Base-by-base conservation (phyloP, 2,329 filamentous ascomycete species). In the Pseudocercospora eumusae region DNA sequence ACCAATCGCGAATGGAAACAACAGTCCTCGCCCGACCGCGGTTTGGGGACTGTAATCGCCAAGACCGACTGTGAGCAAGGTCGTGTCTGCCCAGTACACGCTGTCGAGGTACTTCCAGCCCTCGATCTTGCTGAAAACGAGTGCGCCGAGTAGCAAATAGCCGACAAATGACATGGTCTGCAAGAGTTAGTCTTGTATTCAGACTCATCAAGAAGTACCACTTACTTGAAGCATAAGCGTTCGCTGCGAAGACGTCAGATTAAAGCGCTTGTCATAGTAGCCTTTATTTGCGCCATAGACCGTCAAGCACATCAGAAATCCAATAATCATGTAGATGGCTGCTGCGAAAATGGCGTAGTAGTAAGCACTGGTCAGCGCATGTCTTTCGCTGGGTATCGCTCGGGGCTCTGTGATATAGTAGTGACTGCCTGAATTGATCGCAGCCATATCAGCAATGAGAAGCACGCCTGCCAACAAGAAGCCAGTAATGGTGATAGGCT, bases 291-390 rank as follows among this genome's bases (percentile, higher is more conserved):
- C 84, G 5, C 85, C 85, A 59, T 79, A 80, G 0, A 84, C 82
- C 0, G 84, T 87, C 8, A 84, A 67, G 28, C 81, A 75, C 79
- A 86, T 81, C 8, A 86, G 71, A 1, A 77, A 77, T 0, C 82
- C 78, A 42, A 87, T 81, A 57, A 85, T 76, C 61, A 84, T 82
- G 68, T 87, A 87, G 2, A 86, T 70, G 0, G 70, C 78, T 2
- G 84, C 82, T 4, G 85, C 85, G 59, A 85, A 83, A 57, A 85
- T 81, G 1, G 78, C 84, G 66, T 86, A 87, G 70, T 86, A 87
- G 70, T 82, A 86, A 6, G 83, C 82, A 66, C 84, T 82, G 0
- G 82, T 81, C 23, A 86, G 72, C 0, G 82, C 78, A 65, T 82
- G 80, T 10, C 61, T 63, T 3, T 59, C 61, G 3, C 58, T 53